Base-by-base conservation (phyloP, 2,329 filamentous ascomycete species). In the Corniculantispora saksenae region DNA sequence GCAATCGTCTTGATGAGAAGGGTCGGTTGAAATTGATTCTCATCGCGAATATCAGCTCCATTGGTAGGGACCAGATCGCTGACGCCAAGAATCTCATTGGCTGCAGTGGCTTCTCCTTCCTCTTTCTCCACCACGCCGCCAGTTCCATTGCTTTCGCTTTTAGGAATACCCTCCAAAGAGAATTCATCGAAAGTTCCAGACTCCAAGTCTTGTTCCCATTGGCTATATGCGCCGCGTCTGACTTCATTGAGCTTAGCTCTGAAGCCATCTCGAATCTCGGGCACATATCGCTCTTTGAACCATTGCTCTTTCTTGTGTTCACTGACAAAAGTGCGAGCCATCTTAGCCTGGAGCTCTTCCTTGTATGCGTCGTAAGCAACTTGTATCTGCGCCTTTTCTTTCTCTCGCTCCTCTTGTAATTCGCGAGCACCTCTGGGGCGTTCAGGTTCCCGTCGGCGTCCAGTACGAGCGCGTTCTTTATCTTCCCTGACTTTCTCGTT, bases 1-100 rank as follows among this genome's bases (percentile, higher is more conserved):
- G 95, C 94, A 73, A 99, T 93, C 0, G 95, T 99, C 82, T 99
- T 99, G 83, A 99, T 97, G 55, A 99, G 86, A 21, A 99, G 84
- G 0, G 96, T 97, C 17, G 95, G 95, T 76, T 97, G 93, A 69
- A 90, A 89, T 38, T 95, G 86, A 57, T 91, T 91, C 70, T 97
- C 94, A 73, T 99, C 95, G 45, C 93, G 89, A 60, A 98, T 86
- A 69, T 98, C 94, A 57, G 91, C 92, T 32, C 91, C 92, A 69
- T 88, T 88, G 48, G 89, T 89, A 40, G 95, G 93, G 17, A 98
- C 86, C 57, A 98, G 82, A 76, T 98, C 95, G 55, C 94, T 91
- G 47, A 98, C 94, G 60, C 94, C 93, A 29, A 98, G 84, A 4
- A 97, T 93, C 77, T 98, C 95, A 68, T 95, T 95, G 40, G 92